A percentile compares a stretch with the other conserved stretches of the same genome.
These are phyloP conservation scores for Chalaropsis thielavioides DNA, from an alignment of 2,329 filamentous ascomycete species.

Conservation along the genomic window DNA sequence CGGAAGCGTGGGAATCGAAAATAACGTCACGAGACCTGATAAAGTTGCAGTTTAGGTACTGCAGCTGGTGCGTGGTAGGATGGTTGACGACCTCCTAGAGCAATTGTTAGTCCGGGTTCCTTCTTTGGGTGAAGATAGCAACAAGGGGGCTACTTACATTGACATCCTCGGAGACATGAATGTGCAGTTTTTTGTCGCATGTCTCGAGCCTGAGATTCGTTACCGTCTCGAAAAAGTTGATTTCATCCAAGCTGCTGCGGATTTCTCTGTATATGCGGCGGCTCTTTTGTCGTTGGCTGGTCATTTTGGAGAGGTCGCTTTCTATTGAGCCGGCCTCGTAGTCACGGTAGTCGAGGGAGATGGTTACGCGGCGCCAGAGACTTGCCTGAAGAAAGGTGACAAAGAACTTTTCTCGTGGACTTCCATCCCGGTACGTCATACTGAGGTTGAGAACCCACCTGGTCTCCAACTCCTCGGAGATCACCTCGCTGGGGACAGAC, in stretches of 20 bases:
- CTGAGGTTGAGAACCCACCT: conserved; percentile 95
- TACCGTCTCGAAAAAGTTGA: conserved; percentile 90
- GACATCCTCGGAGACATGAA: conserved; percentile 94
- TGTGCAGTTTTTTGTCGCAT: conserved; percentile 71
- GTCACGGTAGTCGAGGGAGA: conserved; percentile 83
- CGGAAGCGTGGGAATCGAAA: conserved; percentile 87
- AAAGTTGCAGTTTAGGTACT: conserved; percentile 52
- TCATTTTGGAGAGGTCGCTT: conserved; percentile 59
- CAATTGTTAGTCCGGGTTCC: conserved; percentile 16
- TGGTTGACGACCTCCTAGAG: conserved; percentile 71
- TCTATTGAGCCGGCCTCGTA: conserved; percentile 72
- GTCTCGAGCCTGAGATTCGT: conserved; percentile 93
- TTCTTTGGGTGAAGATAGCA: background rate
- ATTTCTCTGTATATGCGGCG: conserved; percentile 89
- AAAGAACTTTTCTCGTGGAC: conserved; percentile 92
- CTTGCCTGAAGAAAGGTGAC: conserved; percentile 80
- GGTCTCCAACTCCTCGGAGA: conserved; percentile 70
- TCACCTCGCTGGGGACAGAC: conserved; percentile 29
- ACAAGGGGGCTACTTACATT: conserved; percentile 39
- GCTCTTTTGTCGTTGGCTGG: conserved; percentile 83
- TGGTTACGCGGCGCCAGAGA: conserved; percentile 74
- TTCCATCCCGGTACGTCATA: conserved; percentile 94
- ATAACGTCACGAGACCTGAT: conserved; percentile 60
- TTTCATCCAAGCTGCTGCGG: conserved; percentile 78
- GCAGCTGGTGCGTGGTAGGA: conserved; percentile 56